phyloP scores from a whole-genome alignment of 2,329 filamentous ascomycete genomes.

The Colletotrichum costaricense region DNA sequence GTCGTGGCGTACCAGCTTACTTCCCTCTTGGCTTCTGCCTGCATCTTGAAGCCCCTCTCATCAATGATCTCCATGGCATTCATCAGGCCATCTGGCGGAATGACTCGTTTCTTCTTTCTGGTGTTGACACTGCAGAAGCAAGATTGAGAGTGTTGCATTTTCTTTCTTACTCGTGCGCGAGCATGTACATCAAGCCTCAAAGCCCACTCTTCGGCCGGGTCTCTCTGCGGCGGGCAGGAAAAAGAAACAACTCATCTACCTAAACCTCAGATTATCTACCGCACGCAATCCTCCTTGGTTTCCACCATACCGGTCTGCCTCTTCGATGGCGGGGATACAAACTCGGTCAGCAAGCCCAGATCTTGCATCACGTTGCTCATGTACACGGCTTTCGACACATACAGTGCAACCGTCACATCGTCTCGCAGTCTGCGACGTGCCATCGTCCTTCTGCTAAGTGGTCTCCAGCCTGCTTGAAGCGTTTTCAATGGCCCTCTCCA shows the following conservation, averaged over 20 bases:
- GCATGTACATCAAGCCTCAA: not conserved
- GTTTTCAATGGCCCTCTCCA: not conserved
- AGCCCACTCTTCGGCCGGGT: not conserved
- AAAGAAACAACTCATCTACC: constrained; percentile 12
- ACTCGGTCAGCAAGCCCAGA: not conserved
- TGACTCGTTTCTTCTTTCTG: constrained; percentile 17
- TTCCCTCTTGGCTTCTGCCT: not conserved
- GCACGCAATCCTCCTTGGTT: constrained; percentile 9
- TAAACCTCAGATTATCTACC: not conserved
- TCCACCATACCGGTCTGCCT: constrained; percentile 2
- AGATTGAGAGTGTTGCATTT: not conserved
- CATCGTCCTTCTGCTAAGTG: not conserved
- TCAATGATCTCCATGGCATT: not conserved
- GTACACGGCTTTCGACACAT: constrained; percentile 7
- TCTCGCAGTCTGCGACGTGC: constrained; percentile 19
- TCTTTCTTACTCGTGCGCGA: not conserved
- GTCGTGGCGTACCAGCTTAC: not conserved
- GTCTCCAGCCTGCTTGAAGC: constrained; percentile 9
- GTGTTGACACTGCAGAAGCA: constrained; percentile 12
- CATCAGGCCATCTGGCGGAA: constrained; percentile 5
- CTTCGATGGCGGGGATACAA: not conserved
- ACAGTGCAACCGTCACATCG: constrained; percentile 29
- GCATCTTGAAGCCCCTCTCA: not conserved
- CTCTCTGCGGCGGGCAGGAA: not conserved
- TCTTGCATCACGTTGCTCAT: not conserved